Conservation (phyloP, 768 basidiomycete species). For the Hemileccinum rubropunctum region DNA sequence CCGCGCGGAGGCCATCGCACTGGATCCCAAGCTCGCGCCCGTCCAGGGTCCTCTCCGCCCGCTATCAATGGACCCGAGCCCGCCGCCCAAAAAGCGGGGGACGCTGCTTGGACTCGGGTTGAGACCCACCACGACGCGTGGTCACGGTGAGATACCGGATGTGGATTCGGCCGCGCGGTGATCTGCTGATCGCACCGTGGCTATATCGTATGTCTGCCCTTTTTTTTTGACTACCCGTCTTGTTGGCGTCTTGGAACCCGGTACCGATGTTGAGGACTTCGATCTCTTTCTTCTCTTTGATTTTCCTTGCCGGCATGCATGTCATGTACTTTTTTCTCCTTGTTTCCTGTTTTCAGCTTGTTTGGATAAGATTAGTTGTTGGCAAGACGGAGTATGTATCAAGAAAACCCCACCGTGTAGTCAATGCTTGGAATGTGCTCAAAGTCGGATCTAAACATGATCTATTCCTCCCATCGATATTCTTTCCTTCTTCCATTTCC, state of each 20-base stretch:
- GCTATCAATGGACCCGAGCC: conserved; percentile 22
- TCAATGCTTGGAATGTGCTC: neutral
- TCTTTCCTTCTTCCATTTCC: too few species aligned
- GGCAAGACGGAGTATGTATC: neutral
- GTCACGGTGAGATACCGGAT: neutral
- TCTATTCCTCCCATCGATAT: too few species aligned
- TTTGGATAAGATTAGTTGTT: neutral
- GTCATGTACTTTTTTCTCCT: conserved; percentile 1
- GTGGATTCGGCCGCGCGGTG: conserved; percentile 3
- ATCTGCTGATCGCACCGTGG: neutral
- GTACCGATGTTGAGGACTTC: neutral
- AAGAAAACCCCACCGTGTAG: neutral
- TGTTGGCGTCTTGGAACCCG: neutral
- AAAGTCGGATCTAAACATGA: too few species aligned
- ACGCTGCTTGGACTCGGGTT: conserved; percentile 23
- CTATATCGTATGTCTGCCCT: neutral
- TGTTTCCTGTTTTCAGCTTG: conserved; percentile 16
- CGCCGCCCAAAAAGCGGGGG: conserved; percentile 13
- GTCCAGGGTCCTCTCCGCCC: conserved; percentile 33
- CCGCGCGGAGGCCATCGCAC: conserved; percentile 23
- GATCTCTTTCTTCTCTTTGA: neutral
- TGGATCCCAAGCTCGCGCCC: conserved; percentile 33
- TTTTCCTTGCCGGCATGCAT: neutral
- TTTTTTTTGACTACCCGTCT: neutral
- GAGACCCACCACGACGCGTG: conserved; percentile 1